A percentile compares a stretch with the other conserved stretches of the same genome.
These are phyloP conservation scores for Trypanosoma congolense DNA, from an alignment of 208 protist species.

Conservation along the genomic window DNA sequence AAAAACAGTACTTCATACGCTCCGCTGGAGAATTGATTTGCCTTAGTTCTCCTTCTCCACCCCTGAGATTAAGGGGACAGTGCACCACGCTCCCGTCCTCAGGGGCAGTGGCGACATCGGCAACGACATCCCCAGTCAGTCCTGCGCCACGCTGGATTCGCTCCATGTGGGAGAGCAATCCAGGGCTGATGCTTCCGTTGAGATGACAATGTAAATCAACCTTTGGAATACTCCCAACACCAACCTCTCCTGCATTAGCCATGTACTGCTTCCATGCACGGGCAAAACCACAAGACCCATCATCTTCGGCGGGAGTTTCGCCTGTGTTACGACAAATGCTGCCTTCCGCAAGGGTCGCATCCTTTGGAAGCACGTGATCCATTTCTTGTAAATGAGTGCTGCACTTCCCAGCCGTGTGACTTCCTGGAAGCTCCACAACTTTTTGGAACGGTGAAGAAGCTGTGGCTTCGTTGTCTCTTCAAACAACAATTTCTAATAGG, in stretches of 20 bases:
- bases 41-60: constrained; percentile 3
- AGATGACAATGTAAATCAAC: constrained; percentile 72
- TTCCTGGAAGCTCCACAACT: no score
- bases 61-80: neutral
- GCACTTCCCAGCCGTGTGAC: no score
- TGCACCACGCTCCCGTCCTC: neutral
- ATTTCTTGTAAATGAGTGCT: no score
- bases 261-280: neutral
- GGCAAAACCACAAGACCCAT: neutral
- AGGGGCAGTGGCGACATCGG: neutral
- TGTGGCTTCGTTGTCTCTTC: no score
- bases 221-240: constrained; percentile 44
- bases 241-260: neutral
- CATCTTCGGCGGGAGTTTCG: neutral
- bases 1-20: constrained; percentile 77
- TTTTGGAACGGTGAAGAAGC: no score
- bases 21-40: constrained; percentile 13
- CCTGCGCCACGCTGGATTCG: constrained; percentile 12
- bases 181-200: constrained; percentile 65
- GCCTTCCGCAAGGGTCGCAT: no score
- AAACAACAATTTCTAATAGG: no score
- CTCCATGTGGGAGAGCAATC: constrained; percentile 51
- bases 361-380: no score
- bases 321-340: no score
- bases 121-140: neutral